Evolutionary conservation across 352 stramenopile species (phyloP).

Genomic region (Pythium phragmiticola): DNA sequence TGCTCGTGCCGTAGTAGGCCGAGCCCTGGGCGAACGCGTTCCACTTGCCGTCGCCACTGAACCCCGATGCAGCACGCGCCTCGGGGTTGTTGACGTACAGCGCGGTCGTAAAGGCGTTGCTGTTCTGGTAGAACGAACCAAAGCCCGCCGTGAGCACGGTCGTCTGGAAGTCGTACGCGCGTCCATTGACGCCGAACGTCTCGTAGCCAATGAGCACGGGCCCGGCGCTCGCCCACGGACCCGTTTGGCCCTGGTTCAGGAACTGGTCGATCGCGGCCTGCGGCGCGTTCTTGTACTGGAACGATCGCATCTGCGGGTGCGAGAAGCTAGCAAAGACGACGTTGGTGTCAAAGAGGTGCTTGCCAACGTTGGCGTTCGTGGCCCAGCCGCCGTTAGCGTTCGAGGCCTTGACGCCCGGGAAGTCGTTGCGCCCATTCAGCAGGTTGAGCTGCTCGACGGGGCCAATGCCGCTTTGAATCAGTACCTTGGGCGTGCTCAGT

Average conservation of each 20-base stretch:
- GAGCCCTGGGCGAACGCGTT: constrained; percentile 1
- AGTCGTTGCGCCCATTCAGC: constrained; percentile 21
- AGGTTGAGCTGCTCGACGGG: constrained; percentile 47
- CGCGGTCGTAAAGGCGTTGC: constrained; percentile 41
- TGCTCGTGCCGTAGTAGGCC: constrained; percentile 32
- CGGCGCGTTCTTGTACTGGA: constrained; percentile 35
- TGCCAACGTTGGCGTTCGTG: constrained; percentile 54
- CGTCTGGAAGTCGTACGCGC: constrained; percentile 64
- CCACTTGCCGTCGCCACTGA: constrained; percentile 32
- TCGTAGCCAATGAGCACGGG: constrained; percentile 64
- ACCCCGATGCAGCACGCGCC: constrained; percentile 40
- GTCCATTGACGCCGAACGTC: constrained; percentile 48
- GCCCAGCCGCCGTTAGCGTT: constrained; percentile 25
- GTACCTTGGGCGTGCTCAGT: constrained; percentile 70
- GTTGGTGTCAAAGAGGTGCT: constrained; percentile 61
- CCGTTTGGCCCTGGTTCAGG: constrained; percentile 38
- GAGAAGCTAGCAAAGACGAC: constrained; percentile 49
- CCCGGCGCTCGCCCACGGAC: constrained; percentile 42
- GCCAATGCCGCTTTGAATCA: constrained; percentile 83
- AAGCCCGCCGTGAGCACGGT: constrained; percentile 53
- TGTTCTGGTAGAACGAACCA: constrained; percentile 5
- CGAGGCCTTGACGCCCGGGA: not conserved
- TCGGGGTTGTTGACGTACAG: constrained; percentile 76
- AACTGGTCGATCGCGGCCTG: constrained; percentile 53
- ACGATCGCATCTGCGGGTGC: constrained; percentile 51